Evolutionary conservation across 2,329 filamentous ascomycete species (phyloP).

Genomic region (Xylariaceae sp.): DNA sequence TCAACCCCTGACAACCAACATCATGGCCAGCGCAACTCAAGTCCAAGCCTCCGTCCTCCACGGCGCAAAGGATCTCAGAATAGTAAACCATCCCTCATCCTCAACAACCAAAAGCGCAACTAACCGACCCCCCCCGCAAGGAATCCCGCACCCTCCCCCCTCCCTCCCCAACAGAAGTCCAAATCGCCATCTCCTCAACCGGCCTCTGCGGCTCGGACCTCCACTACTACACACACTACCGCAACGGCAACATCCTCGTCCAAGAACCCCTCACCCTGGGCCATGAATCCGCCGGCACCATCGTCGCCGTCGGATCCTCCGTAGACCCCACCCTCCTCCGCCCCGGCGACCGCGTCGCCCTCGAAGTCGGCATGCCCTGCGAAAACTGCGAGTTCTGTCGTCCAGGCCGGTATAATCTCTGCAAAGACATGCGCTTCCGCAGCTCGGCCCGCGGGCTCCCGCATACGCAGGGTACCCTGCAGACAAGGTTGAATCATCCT

Average conservation of each 20-base stretch:
- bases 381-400: conserved; percentile 46
- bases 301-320: conserved; percentile 53
- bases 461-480: conserved; percentile 55
- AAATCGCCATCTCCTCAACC: conserved; percentile 56
- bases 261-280: conserved; percentile 51
- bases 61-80: conserved; percentile 45
- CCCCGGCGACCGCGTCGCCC: conserved; percentile 64
- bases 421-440: conserved; percentile 51
- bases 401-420: conserved; percentile 58
- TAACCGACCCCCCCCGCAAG: conserved; percentile 24
- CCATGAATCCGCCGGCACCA: conserved; percentile 65
- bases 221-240: conserved; percentile 62
- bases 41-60: conserved; percentile 49
- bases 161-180: conserved; percentile 53
- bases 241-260: conserved; percentile 60
- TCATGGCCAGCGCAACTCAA: conserved; percentile 12
- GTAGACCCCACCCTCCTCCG: conserved; percentile 47
- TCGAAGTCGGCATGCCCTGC: conserved; percentile 53
- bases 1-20: not conserved
- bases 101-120: not conserved
- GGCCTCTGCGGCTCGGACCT: conserved; percentile 64
- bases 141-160: conserved; percentile 50
- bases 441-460: conserved; percentile 53
- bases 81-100: conserved; percentile 35
- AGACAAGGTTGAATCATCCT: conserved; percentile 52